A percentile compares a stretch with the other conserved stretches of the same genome.
phyloP scores from a whole-genome alignment of 805 yeast species.

The Kuraishia borneana region DNA sequence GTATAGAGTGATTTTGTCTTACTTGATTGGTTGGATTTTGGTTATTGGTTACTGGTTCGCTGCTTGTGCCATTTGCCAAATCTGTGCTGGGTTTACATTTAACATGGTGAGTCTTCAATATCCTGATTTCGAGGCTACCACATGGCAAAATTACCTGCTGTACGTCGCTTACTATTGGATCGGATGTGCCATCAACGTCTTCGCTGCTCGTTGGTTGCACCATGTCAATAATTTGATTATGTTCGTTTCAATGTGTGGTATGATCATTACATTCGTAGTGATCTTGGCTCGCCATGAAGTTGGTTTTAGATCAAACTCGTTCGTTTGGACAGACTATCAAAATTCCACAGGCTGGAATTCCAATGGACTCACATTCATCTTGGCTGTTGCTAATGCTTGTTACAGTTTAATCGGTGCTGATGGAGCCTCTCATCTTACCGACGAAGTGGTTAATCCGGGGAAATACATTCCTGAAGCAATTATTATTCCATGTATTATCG shows the following conservation, averaged over 20 bases:
- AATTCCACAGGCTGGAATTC: constrained; percentile 19
- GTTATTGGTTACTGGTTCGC: constrained; percentile 12
- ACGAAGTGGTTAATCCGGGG: constrained; percentile 18
- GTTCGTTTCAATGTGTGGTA: constrained; percentile 13
- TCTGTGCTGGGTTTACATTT: constrained; percentile 5
- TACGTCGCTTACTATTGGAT: constrained; percentile 8
- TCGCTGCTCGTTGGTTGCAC: constrained; percentile 6
- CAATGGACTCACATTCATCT: constrained; percentile 15
- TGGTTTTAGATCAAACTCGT: constrained; percentile 8
- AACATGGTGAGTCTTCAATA: constrained; percentile 7
- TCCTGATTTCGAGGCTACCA: constrained; percentile 5
- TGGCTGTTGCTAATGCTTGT: constrained; percentile 17
- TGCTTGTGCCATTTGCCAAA: constrained; percentile 9
- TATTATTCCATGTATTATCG: constrained; percentile 15
- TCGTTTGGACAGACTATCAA: constrained; percentile 13
- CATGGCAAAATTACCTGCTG: constrained; percentile 8
- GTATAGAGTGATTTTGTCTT: constrained; percentile 12
- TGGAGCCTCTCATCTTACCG: constrained; percentile 20
- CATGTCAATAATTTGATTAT: constrained; percentile 9
- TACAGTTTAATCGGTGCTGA: constrained; percentile 18
- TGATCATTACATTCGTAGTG: constrained; percentile 12
- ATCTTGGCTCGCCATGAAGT: constrained; percentile 10
- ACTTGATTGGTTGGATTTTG: constrained; percentile 12
- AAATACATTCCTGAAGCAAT: constrained; percentile 19
- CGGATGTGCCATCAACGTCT: constrained; percentile 9